These are phyloP conservation scores for Picea glauca DNA, from an alignment of 75 land plant genomes.

Conservation along the genomic window DNA sequence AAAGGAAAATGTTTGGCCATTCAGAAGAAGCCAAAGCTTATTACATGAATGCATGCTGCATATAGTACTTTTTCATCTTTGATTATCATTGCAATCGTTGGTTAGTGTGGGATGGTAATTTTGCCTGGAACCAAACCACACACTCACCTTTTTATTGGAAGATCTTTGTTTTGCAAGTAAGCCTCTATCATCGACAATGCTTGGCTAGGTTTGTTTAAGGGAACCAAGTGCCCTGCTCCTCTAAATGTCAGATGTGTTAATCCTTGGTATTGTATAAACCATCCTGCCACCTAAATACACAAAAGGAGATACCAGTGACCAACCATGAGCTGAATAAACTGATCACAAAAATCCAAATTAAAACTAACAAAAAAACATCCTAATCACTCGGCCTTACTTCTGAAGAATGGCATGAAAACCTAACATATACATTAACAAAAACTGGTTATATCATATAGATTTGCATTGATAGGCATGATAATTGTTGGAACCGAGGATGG, in stretches of 20 bases:
- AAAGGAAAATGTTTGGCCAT: too few species aligned
- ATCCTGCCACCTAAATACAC: conserved; percentile 57
- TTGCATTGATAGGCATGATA: neutral
- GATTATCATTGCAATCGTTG: too few species aligned
- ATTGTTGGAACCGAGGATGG: neutral
- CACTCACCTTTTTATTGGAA: conserved; percentile 6
- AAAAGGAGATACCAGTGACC: neutral
- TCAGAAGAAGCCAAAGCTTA: too few species aligned
- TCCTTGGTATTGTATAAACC: conserved; percentile 55
- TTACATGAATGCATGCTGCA: too few species aligned
- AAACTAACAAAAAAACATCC: too few species aligned
- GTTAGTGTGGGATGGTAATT: too few species aligned
- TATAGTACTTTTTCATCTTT: too few species aligned
- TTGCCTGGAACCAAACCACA: too few species aligned
- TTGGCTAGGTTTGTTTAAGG: conserved; percentile 59
- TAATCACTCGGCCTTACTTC: neutral
- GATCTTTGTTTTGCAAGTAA: conserved; percentile 28
- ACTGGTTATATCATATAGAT: neutral
- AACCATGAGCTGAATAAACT: neutral
- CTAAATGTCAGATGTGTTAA: conserved; percentile 61
- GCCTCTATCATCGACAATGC: conserved; percentile 38
- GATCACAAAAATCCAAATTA: neutral
- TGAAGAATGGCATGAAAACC: neutral
- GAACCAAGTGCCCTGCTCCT: conserved; percentile 91
- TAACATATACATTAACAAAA: neutral